Conservation (phyloP, 495 filamentous ascomycete genomes). For the Lichenothelia convexa region DNA sequence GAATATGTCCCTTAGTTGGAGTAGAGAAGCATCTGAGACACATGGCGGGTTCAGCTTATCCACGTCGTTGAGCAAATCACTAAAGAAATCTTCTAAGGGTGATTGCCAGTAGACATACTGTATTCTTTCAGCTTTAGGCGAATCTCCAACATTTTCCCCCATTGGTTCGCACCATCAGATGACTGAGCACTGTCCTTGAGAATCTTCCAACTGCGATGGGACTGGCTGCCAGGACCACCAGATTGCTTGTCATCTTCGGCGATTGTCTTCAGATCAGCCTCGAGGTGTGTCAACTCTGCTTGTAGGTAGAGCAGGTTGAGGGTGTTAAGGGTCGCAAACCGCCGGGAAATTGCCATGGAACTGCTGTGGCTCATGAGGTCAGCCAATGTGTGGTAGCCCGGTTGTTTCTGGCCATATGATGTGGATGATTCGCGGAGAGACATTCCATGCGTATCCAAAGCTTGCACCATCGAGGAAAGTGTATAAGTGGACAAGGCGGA, state of each 20-base stretch:
- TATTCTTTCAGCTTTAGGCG: conserved; percentile 5
- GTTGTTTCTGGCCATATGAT: no score
- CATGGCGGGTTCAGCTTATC: not conserved
- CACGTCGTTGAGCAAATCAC: no score
- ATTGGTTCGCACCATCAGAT: not conserved
- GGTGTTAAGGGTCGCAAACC: conserved; percentile 5
- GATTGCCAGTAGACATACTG: conserved; percentile 7
- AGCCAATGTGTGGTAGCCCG: not conserved
- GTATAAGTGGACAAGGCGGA: conserved; percentile 41
- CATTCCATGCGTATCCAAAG: conserved; percentile 42
- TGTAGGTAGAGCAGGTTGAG: conserved; percentile 5
- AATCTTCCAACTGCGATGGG: not conserved
- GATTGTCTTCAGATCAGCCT: conserved; percentile 1
- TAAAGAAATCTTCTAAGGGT: not conserved
- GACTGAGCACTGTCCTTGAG: no score
- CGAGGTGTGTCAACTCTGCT: conserved; percentile 4
- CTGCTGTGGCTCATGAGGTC: not conserved
- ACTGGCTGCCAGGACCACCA: not conserved
- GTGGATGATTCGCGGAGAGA: conserved; percentile 35
- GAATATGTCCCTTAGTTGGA: not conserved
- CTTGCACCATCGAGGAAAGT: conserved; percentile 70
- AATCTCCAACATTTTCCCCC: conserved; percentile 2
- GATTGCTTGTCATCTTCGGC: not conserved
- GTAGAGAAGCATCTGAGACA: not conserved
- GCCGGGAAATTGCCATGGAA: conserved; percentile 6